phyloP scores from a whole-genome alignment of 192 early-diverging fungal species.

The Pilobolus umbonatus region DNA sequence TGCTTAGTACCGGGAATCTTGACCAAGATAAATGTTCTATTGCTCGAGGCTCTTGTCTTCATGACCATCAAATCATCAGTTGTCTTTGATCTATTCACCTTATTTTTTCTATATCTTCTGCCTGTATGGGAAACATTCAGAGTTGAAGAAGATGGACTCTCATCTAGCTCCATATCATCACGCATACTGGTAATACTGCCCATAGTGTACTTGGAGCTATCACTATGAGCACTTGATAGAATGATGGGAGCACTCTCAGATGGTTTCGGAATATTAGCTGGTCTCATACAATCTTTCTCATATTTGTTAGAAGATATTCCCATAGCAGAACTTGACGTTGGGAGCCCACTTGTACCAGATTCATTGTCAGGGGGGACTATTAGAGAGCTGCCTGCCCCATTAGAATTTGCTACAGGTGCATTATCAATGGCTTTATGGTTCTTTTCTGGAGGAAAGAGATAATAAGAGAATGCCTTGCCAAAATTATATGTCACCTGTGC shows the following conservation, averaged over 20 bases:
- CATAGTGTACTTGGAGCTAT: not conserved
- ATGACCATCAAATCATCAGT: slow-evolving; percentile 69
- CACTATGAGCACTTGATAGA: not conserved
- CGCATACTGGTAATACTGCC: not conserved
- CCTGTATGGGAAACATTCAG: not conserved
- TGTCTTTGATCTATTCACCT: slow-evolving; percentile 23
- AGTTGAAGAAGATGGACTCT: not conserved
- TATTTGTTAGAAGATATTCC: not conserved
- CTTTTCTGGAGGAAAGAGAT: slow-evolving; percentile 72
- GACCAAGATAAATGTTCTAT: slow-evolving; percentile 87
- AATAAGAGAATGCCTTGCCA: slow-evolving; percentile 72
- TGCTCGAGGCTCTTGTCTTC: slow-evolving; percentile 80
- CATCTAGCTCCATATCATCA: not conserved
- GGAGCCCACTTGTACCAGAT: not conserved
- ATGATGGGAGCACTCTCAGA: not conserved
- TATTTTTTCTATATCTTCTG: slow-evolving; percentile 31
- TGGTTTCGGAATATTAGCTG: not conserved
- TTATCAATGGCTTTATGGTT: slow-evolving; percentile 5
- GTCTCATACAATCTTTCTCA: not conserved
- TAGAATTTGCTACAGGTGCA: not conserved
- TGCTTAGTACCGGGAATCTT: slow-evolving; percentile 78
- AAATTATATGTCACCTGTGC: slow-evolving; percentile 85
- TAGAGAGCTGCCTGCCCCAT: not conserved
- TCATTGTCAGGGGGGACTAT: not conserved
- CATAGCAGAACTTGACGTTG: not conserved